Conservation (phyloP, 2,329 filamentous ascomycete genomes). For the Parastagonospora nodorum region DNA sequence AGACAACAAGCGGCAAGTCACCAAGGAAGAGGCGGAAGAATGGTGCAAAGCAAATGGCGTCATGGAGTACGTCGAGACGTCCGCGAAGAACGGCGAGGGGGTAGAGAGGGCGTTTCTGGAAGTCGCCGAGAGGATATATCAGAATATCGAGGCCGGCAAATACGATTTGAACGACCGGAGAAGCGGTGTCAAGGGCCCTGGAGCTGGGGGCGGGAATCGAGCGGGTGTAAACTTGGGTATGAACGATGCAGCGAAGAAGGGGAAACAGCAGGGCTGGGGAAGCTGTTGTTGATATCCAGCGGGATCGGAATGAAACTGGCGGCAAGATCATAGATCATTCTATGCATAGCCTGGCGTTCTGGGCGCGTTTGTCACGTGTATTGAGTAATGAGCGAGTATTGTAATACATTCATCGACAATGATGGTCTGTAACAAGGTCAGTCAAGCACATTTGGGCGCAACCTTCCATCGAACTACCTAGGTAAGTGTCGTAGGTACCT, state of each 20-base stretch:
- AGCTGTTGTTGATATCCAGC: slow-evolving; percentile 30
- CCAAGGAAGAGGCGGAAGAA: slow-evolving; percentile 79
- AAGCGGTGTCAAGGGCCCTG: slow-evolving; percentile 81
- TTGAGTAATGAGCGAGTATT: too few relatives aligned
- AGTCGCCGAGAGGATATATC: slow-evolving; percentile 92
- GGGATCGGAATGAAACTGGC: too few relatives aligned
- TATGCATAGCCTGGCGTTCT: too few relatives aligned
- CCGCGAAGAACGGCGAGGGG: slow-evolving; percentile 91
- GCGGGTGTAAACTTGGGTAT: slow-evolving; percentile 52
- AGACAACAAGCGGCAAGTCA: slow-evolving; percentile 77
- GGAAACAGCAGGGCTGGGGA: slow-evolving; percentile 41
- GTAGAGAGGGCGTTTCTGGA: slow-evolving; percentile 93
- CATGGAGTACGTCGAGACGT: slow-evolving; percentile 93
- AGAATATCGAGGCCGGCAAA: slow-evolving; percentile 92
- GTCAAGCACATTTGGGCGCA: too few relatives aligned
- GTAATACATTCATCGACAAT: too few relatives aligned
- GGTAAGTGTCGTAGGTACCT: too few relatives aligned
- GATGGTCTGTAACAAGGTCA: too few relatives aligned
- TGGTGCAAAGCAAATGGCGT: slow-evolving; percentile 89
- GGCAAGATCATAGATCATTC: too few relatives aligned
- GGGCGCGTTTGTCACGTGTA: too few relatives aligned
- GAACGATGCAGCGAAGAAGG: slow-evolving; percentile 46
- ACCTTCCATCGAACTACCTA: too few relatives aligned
- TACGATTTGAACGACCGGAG: slow-evolving; percentile 94
- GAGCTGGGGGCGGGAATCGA: slow-evolving; percentile 50